Conservation (phyloP, 768 basidiomycete genomes). For the Amanita muscaria region DNA sequence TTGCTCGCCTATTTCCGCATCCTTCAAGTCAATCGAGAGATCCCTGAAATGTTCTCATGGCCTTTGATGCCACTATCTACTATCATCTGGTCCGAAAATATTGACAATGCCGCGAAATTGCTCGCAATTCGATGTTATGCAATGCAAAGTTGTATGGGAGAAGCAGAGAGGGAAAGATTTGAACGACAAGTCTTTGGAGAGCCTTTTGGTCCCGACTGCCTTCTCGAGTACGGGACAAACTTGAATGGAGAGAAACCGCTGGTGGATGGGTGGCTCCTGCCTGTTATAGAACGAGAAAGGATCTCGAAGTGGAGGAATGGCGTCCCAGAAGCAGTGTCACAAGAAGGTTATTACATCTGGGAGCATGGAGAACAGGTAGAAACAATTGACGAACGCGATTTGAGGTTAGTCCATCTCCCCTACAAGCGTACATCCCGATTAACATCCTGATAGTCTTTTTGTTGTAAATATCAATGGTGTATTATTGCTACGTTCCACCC, state of each 20-base stretch:
- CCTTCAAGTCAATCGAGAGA: constrained; percentile 59
- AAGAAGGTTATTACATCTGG: constrained; percentile 25
- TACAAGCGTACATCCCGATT: not conserved
- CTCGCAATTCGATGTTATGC: constrained; percentile 77
- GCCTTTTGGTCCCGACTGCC: constrained; percentile 50
- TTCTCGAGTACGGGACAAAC: constrained; percentile 45
- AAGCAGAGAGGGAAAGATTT: constrained; percentile 59
- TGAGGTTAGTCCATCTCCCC: constrained; percentile 38
- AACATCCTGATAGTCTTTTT: constrained; percentile 35
- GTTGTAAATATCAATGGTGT: constrained; percentile 59
- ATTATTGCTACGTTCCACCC: constrained; percentile 45
- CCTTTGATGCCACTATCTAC: constrained; percentile 41
- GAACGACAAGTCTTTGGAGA: constrained; percentile 58
- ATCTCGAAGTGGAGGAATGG: constrained; percentile 36
- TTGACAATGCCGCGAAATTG: constrained; percentile 55
- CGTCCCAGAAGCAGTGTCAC: not conserved
- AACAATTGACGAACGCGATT: constrained; percentile 34
- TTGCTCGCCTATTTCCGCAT: constrained; percentile 80
- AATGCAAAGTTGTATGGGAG: constrained; percentile 67
- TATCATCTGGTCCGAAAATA: constrained; percentile 32
- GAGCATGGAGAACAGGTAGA: constrained; percentile 26
- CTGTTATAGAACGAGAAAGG: constrained; percentile 58
- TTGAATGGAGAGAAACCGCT: constrained; percentile 36
- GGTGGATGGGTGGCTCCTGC: constrained; percentile 87
- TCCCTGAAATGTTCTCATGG: constrained; percentile 62